Conservation (phyloP, 169 alveolate genomes). For the Sarcocystis neurona region DNA sequence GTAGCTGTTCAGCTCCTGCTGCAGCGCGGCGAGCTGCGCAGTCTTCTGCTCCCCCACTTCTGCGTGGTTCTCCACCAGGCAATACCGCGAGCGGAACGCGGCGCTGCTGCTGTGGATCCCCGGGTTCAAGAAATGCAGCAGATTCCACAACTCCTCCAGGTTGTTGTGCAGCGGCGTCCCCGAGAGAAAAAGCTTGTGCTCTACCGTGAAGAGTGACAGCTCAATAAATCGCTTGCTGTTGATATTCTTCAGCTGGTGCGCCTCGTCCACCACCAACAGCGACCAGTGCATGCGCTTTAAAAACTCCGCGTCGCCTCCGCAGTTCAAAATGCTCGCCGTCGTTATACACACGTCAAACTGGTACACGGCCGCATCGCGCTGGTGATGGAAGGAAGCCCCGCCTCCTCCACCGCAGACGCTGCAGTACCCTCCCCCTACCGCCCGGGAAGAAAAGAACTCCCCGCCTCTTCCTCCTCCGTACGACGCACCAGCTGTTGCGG, state of each 20-base stretch:
- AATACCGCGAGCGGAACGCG: slow-evolving; percentile 81
- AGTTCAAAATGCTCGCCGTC: slow-evolving; percentile 87
- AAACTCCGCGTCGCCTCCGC: slow-evolving; percentile 86
- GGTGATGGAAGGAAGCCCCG: too few species aligned
- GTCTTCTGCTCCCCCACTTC: slow-evolving; percentile 87
- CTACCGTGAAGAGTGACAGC: slow-evolving; percentile 60
- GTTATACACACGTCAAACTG: slow-evolving; percentile 83
- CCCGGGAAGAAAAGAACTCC: too few species aligned
- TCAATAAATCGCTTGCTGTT: slow-evolving; percentile 83
- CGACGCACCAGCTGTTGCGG: too few species aligned
- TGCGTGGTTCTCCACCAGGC: slow-evolving; percentile 85
- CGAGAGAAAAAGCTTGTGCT: slow-evolving; percentile 51
- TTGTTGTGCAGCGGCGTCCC: slow-evolving; percentile 97
- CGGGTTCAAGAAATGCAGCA: slow-evolving; percentile 96
- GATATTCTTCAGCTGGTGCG: slow-evolving; percentile 94
- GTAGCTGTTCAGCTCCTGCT: slow-evolving; percentile 83
- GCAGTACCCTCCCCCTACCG: too few species aligned
- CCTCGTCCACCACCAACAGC: slow-evolving; percentile 94
- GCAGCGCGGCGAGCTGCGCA: slow-evolving; percentile 79
- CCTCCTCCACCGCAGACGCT: too few species aligned
- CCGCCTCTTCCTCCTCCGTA: too few species aligned
- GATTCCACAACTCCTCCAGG: slow-evolving; percentile 95
- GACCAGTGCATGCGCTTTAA: slow-evolving; percentile 87
- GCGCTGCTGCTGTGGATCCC: slow-evolving; percentile 68
- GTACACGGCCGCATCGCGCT: slow-evolving; percentile 70